Evolutionary conservation across 805 yeast genomes (phyloP).

Genomic region (Brettanomyces custersianus): DNA sequence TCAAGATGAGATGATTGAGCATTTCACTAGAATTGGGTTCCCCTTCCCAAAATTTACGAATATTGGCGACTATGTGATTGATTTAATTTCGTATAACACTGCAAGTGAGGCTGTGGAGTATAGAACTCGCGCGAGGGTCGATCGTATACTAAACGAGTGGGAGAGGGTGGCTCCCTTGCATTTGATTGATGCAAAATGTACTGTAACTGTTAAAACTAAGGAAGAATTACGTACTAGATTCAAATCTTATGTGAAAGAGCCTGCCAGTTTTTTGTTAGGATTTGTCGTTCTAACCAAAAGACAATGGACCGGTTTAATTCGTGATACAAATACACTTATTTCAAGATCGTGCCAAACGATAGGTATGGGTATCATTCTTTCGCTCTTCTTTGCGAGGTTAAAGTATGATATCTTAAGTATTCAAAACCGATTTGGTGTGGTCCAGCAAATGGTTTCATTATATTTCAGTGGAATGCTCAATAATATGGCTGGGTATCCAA

Average conservation of each 20-base stretch:
- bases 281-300: conserved; percentile 28
- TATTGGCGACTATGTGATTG: conserved; percentile 69
- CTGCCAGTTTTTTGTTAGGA: conserved; percentile 25
- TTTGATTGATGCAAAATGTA: neutral
- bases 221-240: conserved; percentile 13
- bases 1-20: conserved; percentile 33
- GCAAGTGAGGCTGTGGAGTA: conserved; percentile 34
- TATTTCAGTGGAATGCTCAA: conserved; percentile 76
- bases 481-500: conserved; percentile 68
- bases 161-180: neutral
- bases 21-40: conserved; percentile 42
- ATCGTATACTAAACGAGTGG: conserved; percentile 32
- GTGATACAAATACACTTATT: conserved; percentile 49
- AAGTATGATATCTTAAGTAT: conserved; percentile 42
- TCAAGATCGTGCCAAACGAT: conserved; percentile 59
- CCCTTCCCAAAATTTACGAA: conserved; percentile 54
- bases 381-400: conserved; percentile 60
- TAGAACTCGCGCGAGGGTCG: conserved; percentile 32
- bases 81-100: conserved; percentile 51
- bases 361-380: conserved; percentile 53
- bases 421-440: conserved; percentile 60
- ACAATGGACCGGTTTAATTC: conserved; percentile 32
- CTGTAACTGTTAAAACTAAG: conserved; percentile 8
- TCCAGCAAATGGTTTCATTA: conserved; percentile 64
- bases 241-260: conserved; percentile 22